Evolutionary conservation across 202 grass and related monocot species (phyloP), one percentile per base, ranked within the genome.

Genomic region (Setaria italica): DNA sequence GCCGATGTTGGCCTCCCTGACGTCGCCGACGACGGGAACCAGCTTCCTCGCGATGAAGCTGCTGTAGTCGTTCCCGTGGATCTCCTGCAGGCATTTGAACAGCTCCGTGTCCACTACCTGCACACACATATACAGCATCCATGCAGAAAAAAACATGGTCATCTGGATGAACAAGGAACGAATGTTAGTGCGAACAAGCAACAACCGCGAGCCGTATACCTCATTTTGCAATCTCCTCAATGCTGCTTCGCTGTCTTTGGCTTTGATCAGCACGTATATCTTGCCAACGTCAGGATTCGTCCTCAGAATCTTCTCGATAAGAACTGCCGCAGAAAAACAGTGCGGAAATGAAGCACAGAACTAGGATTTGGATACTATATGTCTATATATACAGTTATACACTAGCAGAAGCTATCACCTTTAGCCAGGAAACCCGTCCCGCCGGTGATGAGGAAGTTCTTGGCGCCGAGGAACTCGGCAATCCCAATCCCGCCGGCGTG

Each of bases 241-340:
- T 30, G 95, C 95, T 9, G 93, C 62, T 0, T 92, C 90, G 8
- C 82, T 72, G 74, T 98, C 89, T 66, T 91, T 93, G 45, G 93
- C 90, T 81, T 98, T 98, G 89, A 95, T 94, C 17, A 98, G 41
- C 67, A 98, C 88, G 83, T 95, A 98, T 25, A 98, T 94, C 89
- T 94, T 95, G 51, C 90, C 90, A 16, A 98, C 95, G 75, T 94
- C 88, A 69, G 89, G 88, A 35, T 87, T 90, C 10, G 84, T 91
- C 35, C 96, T 94, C 84, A 95, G 57, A 57, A 98, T 95, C 73
- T 98, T 98, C 86, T 98, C 93, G 58, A 95, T 90, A 77, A 95
- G 93, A 90, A 98, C 91, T 98, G 86, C 30, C n/a, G 10, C 19
- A 51, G 41, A n/a, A 78, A 34, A 0, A 73, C 67, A 3, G 16